These are phyloP conservation scores for Amaranthus palmeri DNA, from an alignment of 148 eudicot species.

Conservation along the genomic window DNA sequence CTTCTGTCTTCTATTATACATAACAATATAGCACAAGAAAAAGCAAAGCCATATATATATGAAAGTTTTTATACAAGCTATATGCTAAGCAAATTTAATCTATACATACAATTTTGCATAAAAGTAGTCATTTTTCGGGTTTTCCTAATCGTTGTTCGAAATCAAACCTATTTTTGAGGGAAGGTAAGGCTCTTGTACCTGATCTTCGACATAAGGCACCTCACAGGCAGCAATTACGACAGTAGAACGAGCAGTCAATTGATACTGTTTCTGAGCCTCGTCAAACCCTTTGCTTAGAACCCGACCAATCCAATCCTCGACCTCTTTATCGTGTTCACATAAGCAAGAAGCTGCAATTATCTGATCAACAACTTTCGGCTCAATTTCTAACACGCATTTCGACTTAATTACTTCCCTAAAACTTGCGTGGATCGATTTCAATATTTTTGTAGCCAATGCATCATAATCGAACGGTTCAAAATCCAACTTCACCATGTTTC, in stretches of 20 bases:
- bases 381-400: slow-evolving; percentile 48
- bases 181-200: slow-evolving; percentile 23
- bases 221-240: slow-evolving; percentile 19
- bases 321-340: slow-evolving; percentile 26
- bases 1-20: neutral
- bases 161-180: slow-evolving; percentile 24
- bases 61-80: neutral
- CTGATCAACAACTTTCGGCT: slow-evolving; percentile 52
- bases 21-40: neutral
- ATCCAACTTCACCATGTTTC: slow-evolving; percentile 28
- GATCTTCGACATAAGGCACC: slow-evolving; percentile 18
- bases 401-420: slow-evolving; percentile 33
- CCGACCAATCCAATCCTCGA: slow-evolving; percentile 50
- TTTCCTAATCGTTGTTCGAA: slow-evolving; percentile 8
- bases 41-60: slow-evolving; percentile 3
- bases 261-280: slow-evolving; percentile 48
- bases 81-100: neutral
- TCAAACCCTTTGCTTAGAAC: slow-evolving; percentile 54
- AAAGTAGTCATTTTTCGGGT: neutral
- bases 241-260: slow-evolving; percentile 25
- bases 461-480: slow-evolving; percentile 65
- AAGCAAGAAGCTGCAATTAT: slow-evolving; percentile 53
- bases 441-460: slow-evolving; percentile 37
- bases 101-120: slow-evolving; percentile 5
- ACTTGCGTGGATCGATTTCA: slow-evolving; percentile 30